These are phyloP conservation scores for Mortierella polycephala DNA, from an alignment of 371 early-diverging fungal genomes.

Conservation along the genomic window DNA sequence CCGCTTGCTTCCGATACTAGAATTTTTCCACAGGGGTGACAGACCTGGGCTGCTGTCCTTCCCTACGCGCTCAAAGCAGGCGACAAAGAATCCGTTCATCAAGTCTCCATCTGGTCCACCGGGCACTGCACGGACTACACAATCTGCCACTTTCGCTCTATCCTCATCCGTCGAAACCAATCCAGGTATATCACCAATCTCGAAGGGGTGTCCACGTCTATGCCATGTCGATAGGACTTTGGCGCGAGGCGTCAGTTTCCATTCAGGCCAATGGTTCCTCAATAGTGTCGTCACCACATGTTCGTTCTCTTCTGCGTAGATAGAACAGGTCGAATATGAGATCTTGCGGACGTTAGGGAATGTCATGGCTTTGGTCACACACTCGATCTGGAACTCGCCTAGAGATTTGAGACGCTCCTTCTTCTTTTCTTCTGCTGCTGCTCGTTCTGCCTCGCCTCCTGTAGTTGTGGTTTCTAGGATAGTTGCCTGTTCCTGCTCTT, in stretches of 20 bases:
- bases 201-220: conserved; percentile 71
- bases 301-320: conserved; percentile 96
- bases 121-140: conserved; percentile 76
- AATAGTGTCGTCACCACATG: conserved; percentile 84
- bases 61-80: conserved; percentile 74
- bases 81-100: conserved; percentile 90
- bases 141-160: conserved; percentile 59
- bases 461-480: conserved; percentile 50
- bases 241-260: conserved; percentile 67
- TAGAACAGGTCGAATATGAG: conserved; percentile 97
- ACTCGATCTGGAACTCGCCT: conserved; percentile 78
- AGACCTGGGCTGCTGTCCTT: conserved; percentile 44
- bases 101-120: conserved; percentile 64
- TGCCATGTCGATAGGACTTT: conserved; percentile 80
- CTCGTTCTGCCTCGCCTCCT: conserved; percentile 34
- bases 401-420: conserved; percentile 77
- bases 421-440: conserved; percentile 52
- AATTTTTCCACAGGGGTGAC: conserved; percentile 40
- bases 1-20: conserved; percentile 27
- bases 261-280: conserved; percentile 59
- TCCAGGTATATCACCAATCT: conserved; percentile 55
- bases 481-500: conserved; percentile 53
- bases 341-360: conserved; percentile 73
- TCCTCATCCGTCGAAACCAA: conserved; percentile 44
- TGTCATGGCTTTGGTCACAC: conserved; percentile 62